Base-by-base conservation (phyloP, 352 stramenopile species). In the Pythium monospermum region DNA sequence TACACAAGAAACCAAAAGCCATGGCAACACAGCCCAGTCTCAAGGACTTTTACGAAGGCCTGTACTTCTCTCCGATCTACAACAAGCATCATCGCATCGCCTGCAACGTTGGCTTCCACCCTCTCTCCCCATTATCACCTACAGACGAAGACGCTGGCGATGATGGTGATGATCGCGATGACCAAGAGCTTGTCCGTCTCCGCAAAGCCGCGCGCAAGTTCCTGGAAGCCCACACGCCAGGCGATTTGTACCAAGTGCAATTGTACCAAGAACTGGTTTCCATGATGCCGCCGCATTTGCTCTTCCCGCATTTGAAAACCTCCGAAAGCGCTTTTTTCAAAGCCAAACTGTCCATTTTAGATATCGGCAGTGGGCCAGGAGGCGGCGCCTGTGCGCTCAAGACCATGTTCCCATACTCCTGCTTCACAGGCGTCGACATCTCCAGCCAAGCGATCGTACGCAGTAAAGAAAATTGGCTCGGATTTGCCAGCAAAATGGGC, bases 41-140 rank as follows among this genome's bases (percentile, higher is more conserved):
- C 36, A 65, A 71, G 37, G 75, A 76, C 46, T 87, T 90, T 64
- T 90, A 90, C 64, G 74, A 90, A 59, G 72, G 79, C 18, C 59
- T 90, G 46, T 90, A 82, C 69, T 69, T 82, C 67, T 87, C 79
- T 38, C 68, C 68, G 23, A 61, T 90, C 40, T 90, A 74, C 64
- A 58, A 68, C 3, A 41, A 75, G 42, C 68, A 83, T 60, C 79
- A 87, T 48, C 78, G 69, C 53, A 65, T 87, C 36, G 75, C 76
- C 35, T 87, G 74, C 63, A 90, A 90, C 57, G 64, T 87, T 6
- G 79, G 76, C 37, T 89, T 79, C 53, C 60, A 74, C 46, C 57
- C 63, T 6, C 45, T 62, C n/a, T 13, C 45, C 3, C 21, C 33
- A 3, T n/a, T n/a, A n/a, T n/a, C n/a, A n/a, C n/a, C n/a, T n/a